Evolutionary conservation across 2,329 filamentous ascomycete species (phyloP).

Genomic region (Calycina herbarum): DNA sequence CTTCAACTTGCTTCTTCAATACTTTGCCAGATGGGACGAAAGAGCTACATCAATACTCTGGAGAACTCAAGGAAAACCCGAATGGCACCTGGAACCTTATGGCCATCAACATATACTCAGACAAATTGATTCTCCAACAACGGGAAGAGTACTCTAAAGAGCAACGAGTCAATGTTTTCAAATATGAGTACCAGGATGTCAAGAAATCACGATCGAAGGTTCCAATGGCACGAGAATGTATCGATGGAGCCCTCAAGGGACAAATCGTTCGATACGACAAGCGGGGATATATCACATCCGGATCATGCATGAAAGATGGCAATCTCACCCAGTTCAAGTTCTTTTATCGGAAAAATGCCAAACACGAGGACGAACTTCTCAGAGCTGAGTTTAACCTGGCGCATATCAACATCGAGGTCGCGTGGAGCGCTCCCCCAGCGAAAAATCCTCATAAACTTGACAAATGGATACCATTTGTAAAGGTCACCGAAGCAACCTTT

Average conservation of each 20-base stretch:
- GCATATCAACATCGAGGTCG: conserved; percentile 52
- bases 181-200: conserved; percentile 45
- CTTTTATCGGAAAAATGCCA: conserved; percentile 53
- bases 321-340: conserved; percentile 55
- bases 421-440: conserved; percentile 52
- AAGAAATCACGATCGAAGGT: conserved; percentile 31
- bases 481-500: conserved; percentile 54
- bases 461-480: conserved; percentile 54
- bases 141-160: conserved; percentile 35
- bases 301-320: conserved; percentile 52
- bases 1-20: conserved; percentile 48
- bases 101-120: conserved; percentile 48
- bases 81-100: conserved; percentile 42
- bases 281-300: conserved; percentile 52
- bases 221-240: conserved; percentile 47
- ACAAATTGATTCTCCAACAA: conserved; percentile 44
- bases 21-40: conserved; percentile 13
- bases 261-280: conserved; percentile 50
- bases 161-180: conserved; percentile 46
- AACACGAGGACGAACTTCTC: conserved; percentile 52
- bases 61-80: conserved; percentile 44
- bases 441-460: conserved; percentile 49
- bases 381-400: conserved; percentile 53
- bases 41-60: conserved; percentile 24
- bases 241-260: conserved; percentile 44